Base-by-base conservation (phyloP, 2,329 filamentous ascomycete species). In the Colletotrichum sp. region DNA sequence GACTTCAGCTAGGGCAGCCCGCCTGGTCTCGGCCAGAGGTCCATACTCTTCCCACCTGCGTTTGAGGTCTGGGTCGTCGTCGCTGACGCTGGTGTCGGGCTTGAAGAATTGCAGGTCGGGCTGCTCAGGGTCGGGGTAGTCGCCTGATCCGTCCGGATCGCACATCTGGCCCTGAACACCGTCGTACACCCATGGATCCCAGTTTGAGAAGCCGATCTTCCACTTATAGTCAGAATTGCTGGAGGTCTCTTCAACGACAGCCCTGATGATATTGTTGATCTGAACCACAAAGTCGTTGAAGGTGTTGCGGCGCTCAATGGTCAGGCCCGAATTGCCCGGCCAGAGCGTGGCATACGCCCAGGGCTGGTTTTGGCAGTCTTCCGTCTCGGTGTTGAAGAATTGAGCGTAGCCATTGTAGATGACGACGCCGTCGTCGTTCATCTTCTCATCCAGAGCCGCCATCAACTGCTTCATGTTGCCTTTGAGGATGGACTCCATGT, bases 101-200 rank as follows among this genome's bases (percentile, higher is more conserved):
- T 84, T 84, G 79, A 85, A 78, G 75, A 85, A 85, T 16, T 80
- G 80, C 74, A 84, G 67, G 24, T 84, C 78, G 2, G 78, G 77
- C 71, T 83, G 81, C 3, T 78, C 70, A 3, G 76, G 67, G 70
- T 84, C 83, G 9, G 82, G 82, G 66, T 81, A 82, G 38, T 67
- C 30, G 24, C 80, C 80, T 26, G 52, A 67, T 13, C 66, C 60
- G 16, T 64, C 65, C 8, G 80, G 79, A 66, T 77, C 58, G 75
- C 83, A 85, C 75, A 83, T 80, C 70, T 83, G 81, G 18, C 83
- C 83, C 4, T 78, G 70, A 43, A 82, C 79, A n/a, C 67, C 76
- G 21, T 79, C 77, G n/a, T 66, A 32, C 16, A 48, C 65, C 81
- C 81, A 84, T 1, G 21, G 21, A 2, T 28, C 26, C 55, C 55